phyloP scores from a whole-genome alignment of 1,284 basidiomycete species.

The Malassezia furfur region DNA sequence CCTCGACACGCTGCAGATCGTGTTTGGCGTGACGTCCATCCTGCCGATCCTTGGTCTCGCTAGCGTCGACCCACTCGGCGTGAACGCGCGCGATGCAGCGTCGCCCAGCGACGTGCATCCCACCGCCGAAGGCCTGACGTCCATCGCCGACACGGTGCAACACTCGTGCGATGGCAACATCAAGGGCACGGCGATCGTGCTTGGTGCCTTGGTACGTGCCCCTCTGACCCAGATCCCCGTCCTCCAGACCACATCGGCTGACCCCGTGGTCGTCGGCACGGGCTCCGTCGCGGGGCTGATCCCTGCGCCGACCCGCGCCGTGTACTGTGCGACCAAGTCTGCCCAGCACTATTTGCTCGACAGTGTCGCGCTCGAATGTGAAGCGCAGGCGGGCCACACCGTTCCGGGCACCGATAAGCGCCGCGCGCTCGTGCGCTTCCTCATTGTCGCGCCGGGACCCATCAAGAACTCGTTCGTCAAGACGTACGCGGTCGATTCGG shows the following conservation, averaged over 20 bases:
- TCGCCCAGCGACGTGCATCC: conserved; percentile 54
- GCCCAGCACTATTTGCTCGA: conserved; percentile 70
- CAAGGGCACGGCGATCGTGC: conserved; percentile 51
- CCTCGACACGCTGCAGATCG: conserved; percentile 71
- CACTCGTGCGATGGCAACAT: conserved; percentile 50
- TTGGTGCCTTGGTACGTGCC: conserved; percentile 47
- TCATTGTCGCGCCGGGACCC: conserved; percentile 38
- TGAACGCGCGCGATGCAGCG: conserved; percentile 51
- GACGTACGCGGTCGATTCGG: conserved; percentile 12
- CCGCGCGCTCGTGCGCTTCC: conserved; percentile 30
- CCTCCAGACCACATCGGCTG: conserved; percentile 59
- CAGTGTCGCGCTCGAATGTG: conserved; percentile 63
- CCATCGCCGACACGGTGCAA: conserved; percentile 48
- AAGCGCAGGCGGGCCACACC: conserved; percentile 36
- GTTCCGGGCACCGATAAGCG: conserved; percentile 3
- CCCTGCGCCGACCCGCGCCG: conserved; percentile 71
- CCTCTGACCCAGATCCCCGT: conserved; percentile 54
- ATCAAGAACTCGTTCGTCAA: conserved; percentile 36
- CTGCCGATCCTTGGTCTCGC: conserved; percentile 67
- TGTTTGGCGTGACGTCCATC: conserved; percentile 75
- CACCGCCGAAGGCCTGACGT: conserved; percentile 45
- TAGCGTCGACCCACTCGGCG: conserved; percentile 54
- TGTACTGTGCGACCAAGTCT: conserved; percentile 77
- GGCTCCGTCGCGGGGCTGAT: conserved; percentile 71
- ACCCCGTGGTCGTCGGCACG: conserved; percentile 68